These are phyloP conservation scores for Santalum album DNA, from an alignment of 164 flowering plant species.

Conservation along the genomic window DNA sequence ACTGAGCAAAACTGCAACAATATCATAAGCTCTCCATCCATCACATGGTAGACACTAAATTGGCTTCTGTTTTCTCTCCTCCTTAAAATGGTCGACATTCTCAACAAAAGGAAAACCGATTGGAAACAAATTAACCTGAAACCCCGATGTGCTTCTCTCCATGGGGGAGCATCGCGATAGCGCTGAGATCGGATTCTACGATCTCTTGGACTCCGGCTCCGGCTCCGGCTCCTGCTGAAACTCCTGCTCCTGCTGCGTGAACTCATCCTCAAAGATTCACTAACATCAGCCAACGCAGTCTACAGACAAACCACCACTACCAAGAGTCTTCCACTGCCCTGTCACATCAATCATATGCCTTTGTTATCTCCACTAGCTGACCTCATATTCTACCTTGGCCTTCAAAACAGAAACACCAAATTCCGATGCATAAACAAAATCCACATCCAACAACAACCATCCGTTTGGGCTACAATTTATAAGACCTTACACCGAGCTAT, in stretches of 20 bases:
- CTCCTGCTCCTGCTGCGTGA: slow-evolving; percentile 19
- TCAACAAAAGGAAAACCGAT: slow-evolving; percentile 4
- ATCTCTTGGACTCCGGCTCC: slow-evolving; percentile 41
- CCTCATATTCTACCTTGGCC: slow-evolving; percentile 11
- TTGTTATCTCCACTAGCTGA: slow-evolving; percentile 12
- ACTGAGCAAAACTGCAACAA: not conserved
- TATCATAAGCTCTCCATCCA: not conserved
- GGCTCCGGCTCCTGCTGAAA: slow-evolving; percentile 26
- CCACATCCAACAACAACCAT: slow-evolving; percentile 11
- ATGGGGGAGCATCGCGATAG: slow-evolving; percentile 43
- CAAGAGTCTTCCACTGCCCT: slow-evolving; percentile 17
- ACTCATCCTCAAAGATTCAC: slow-evolving; percentile 31
- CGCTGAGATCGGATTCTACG: slow-evolving; percentile 40
- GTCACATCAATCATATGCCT: slow-evolving; percentile 21
- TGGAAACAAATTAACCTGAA: slow-evolving; percentile 40
- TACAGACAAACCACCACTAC: slow-evolving; percentile 10
- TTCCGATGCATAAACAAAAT: slow-evolving; percentile 11
- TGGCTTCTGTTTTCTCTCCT: slow-evolving; percentile 1
- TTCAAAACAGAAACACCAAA: slow-evolving; percentile 17
- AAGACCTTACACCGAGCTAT: slow-evolving; percentile 7
- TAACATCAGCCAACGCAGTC: slow-evolving; percentile 16
- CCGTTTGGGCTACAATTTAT: slow-evolving; percentile 3
- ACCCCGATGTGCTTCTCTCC: slow-evolving; percentile 37
- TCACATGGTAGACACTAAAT: too few species aligned
- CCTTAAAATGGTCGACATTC: slow-evolving; percentile 1